Conservation (phyloP, 345 rosid genomes). For the Populus davidiana region DNA sequence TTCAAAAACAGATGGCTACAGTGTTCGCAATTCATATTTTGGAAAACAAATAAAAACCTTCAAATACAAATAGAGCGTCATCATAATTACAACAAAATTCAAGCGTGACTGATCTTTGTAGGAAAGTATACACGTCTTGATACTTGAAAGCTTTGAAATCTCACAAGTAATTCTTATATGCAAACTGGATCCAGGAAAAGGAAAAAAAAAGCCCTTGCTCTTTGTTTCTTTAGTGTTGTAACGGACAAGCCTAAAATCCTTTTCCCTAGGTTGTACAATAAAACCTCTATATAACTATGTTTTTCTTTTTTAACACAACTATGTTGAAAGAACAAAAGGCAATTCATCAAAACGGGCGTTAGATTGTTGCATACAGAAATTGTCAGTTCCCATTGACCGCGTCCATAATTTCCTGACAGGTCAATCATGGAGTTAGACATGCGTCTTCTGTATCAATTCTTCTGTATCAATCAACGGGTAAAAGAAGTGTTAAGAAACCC, state of each 20-base stretch:
- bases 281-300: conserved; percentile 10
- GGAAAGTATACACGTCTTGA: not conserved
- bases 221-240: not conserved
- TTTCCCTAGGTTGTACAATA: conserved; percentile 24
- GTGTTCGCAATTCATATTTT: not conserved
- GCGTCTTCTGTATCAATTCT: not conserved
- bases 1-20: not conserved
- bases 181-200: not conserved
- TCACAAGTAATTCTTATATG: not conserved
- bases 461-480: not conserved
- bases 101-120: not conserved
- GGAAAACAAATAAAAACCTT: not conserved
- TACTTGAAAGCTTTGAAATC: conserved; percentile 4
- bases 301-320: not conserved
- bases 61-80: too few relatives aligned
- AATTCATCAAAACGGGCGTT: conserved; percentile 17
- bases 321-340: not conserved
- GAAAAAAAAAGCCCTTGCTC: not conserved
- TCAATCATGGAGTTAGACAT: conserved; percentile 3
- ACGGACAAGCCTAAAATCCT: not conserved
- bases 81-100: not conserved
- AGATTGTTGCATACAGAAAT: conserved; percentile 3
- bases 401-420: conserved; percentile 35
- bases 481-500: not conserved
- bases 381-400: conserved; percentile 33